Evolutionary conservation across 352 stramenopile species (phyloP).

Genomic region (Pythium volutum): DNA sequence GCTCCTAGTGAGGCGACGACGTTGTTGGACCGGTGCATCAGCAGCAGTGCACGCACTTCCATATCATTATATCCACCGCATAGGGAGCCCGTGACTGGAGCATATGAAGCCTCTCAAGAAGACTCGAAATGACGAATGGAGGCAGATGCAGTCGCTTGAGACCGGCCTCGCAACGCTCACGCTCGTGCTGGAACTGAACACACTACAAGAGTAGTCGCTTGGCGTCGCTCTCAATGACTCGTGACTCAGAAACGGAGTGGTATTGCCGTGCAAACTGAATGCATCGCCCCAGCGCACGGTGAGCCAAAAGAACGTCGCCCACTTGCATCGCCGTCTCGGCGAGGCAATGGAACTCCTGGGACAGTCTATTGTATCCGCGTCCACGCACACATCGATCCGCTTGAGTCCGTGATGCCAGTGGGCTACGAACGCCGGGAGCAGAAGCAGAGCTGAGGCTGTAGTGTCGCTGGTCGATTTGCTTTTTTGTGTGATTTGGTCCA

Average conservation of each 20-base stretch:
- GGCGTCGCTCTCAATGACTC: neutral
- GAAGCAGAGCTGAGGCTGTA: neutral
- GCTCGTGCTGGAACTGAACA: slow-evolving; percentile 2
- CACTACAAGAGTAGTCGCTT: slow-evolving; percentile 8
- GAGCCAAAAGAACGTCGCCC: slow-evolving; percentile 2
- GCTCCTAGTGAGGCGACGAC: neutral
- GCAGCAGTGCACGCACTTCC: neutral
- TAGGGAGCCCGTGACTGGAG: slow-evolving; percentile 1
- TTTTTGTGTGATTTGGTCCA: neutral
- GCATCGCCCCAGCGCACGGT: slow-evolving; percentile 1
- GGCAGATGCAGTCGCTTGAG: neutral
- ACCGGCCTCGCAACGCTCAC: neutral
- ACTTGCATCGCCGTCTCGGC: slow-evolving; percentile 1
- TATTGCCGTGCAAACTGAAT: slow-evolving; percentile 4
- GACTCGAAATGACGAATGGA: neutral
- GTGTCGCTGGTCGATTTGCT: no score
- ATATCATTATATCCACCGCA: neutral
- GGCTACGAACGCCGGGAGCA: neutral
- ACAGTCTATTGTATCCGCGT: neutral
- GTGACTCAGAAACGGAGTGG: neutral
- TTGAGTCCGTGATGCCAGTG: neutral
- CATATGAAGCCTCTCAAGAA: neutral
- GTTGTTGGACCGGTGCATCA: neutral
- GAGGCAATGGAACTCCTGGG: neutral
- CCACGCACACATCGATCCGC: neutral